Percentiles rank a stretch among this genome's conserved stretches.
These are phyloP conservation scores for Phytophthora sp. DNA, from an alignment of 352 stramenopile genomes.

Conservation along the genomic window DNA sequence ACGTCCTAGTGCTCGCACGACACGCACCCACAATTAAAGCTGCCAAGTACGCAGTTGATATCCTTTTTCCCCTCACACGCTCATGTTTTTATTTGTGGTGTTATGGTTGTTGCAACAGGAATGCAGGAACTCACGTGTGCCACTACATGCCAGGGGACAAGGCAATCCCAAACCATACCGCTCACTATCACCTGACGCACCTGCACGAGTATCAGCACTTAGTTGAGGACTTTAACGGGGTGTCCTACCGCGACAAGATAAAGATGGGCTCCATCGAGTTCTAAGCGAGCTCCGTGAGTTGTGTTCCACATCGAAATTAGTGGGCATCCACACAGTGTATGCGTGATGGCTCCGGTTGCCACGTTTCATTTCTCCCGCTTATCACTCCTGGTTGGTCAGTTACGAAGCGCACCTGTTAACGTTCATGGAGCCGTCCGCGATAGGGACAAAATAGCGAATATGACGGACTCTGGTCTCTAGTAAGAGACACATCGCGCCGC, in stretches of 20 bases:
- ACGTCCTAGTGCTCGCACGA: conserved; percentile 64
- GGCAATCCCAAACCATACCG: conserved; percentile 77
- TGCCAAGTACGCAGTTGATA: conserved; percentile 52
- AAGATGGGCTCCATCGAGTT: conserved; percentile 49
- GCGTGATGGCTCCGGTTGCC: too few species aligned
- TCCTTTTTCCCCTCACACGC: neutral
- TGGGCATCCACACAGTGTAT: too few species aligned
- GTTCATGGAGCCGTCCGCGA: too few species aligned
- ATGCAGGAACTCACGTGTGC: conserved; percentile 60
- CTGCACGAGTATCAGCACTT: conserved; percentile 73
- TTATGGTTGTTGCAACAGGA: conserved; percentile 29
- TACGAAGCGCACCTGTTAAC: too few species aligned
- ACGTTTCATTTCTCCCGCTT: too few species aligned
- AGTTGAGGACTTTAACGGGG: conserved; percentile 77
- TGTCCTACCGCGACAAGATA: conserved; percentile 69
- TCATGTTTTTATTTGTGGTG: neutral
- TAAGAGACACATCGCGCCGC: too few species aligned
- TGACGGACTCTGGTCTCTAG: too few species aligned
- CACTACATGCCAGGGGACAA: conserved; percentile 72
- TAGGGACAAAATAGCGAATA: too few species aligned
- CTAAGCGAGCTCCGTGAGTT: conserved; percentile 16
- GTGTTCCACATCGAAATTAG: too few species aligned
- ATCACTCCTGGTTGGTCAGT: too few species aligned
- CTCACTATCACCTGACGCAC: conserved; percentile 68
- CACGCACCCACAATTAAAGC: conserved; percentile 62